These are phyloP conservation scores for Termitomyces sp. DNA, from an alignment of 768 basidiomycete genomes.

Conservation along the genomic window DNA sequence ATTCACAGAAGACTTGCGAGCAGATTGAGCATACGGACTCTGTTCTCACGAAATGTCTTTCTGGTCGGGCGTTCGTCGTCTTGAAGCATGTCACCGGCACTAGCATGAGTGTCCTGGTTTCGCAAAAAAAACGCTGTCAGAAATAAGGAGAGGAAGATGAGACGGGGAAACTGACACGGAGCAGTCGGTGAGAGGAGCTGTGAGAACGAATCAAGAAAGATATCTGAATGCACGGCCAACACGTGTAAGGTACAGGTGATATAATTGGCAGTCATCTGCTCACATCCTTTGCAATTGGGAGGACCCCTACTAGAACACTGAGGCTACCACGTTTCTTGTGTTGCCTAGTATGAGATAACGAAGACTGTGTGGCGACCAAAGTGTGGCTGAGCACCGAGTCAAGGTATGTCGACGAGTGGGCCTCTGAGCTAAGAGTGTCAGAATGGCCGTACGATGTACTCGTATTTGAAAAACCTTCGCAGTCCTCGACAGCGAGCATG, in stretches of 20 bases:
- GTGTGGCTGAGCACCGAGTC: conserved; percentile 8
- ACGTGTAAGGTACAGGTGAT: conserved; percentile 43
- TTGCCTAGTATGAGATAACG: conserved; percentile 7
- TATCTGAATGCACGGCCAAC: conserved; percentile 29
- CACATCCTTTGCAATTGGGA: conserved; percentile 23
- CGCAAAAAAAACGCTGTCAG: not conserved
- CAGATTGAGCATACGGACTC: conserved; percentile 24
- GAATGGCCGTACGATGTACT: not conserved
- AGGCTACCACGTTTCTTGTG: conserved; percentile 17
- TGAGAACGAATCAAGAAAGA: conserved; percentile 36
- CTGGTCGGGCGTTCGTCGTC: conserved; percentile 35
- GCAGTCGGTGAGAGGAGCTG: conserved; percentile 25
- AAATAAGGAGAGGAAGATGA: not conserved
- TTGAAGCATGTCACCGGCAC: conserved; percentile 12
- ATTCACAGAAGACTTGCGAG: conserved; percentile 3
- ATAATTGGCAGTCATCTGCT: conserved; percentile 14
- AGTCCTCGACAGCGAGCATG: conserved; percentile 2
- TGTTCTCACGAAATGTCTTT: conserved; percentile 39
- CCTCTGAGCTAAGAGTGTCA: conserved; percentile 2
- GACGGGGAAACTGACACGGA: conserved; percentile 20
- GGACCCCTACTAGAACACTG: conserved; percentile 20
- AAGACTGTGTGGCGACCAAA: conserved; percentile 6
- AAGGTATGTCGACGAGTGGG: conserved; percentile 1
- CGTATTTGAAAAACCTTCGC: not conserved
- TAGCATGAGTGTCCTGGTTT: conserved; percentile 6